Conservation (phyloP, 805 yeast genomes). For the Metschnikowia dekortorum region DNA sequence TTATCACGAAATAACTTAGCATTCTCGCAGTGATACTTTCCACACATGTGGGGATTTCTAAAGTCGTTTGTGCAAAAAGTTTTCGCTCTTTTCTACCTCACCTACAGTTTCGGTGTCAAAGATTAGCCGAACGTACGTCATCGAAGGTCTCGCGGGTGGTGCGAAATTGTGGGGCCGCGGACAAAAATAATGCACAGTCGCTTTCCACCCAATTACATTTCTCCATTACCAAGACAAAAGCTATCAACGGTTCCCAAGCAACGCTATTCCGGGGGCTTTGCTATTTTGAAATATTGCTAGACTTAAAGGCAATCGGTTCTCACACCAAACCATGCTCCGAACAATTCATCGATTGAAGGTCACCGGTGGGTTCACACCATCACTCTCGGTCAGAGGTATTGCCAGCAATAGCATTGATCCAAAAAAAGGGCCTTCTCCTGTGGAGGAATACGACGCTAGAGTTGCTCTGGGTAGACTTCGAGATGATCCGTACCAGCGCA, state of each 20-base stretch:
- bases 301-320: not conserved
- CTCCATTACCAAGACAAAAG: not conserved
- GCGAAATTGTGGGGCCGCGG: conserved; percentile 6
- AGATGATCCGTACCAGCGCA: conserved; percentile 79
- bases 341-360: not conserved
- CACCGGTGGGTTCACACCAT: not conserved
- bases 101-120: not conserved
- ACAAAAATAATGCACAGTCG: not conserved
- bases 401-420: conserved; percentile 2
- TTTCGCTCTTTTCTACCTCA: not conserved
- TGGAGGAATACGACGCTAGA: conserved; percentile 47
- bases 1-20: too few species aligned
- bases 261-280: not conserved
- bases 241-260: not conserved
- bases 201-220: conserved; percentile 1
- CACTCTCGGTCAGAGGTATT: not conserved
- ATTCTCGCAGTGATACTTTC: too few species aligned
- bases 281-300: not conserved
- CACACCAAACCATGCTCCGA: not conserved
- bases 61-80: too few species aligned
- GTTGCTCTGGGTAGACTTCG: conserved; percentile 49
- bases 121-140: not conserved
- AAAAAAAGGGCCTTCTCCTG: conserved; percentile 29
- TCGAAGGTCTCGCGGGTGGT: not conserved
- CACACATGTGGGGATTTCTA: too few species aligned